Conservation (phyloP, 2,329 filamentous ascomycete species). For the Penicillium sp. region DNA sequence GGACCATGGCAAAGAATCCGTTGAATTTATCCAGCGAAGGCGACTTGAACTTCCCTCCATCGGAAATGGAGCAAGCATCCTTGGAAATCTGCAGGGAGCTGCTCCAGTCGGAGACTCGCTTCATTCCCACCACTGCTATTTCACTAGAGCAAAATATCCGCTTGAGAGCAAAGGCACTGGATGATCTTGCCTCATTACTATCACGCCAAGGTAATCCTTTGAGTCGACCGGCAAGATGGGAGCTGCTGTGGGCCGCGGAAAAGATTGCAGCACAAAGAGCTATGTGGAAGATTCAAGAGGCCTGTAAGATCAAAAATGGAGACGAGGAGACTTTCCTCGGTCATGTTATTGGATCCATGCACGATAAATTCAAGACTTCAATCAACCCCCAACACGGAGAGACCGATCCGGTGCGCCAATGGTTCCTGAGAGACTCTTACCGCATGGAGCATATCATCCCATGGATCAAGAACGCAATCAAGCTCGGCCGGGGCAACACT, state of each 20-base stretch:
- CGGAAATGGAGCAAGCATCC: conserved; percentile 75
- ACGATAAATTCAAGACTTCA: conserved; percentile 71
- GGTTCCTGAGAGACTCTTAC: conserved; percentile 76
- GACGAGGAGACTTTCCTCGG: conserved; percentile 69
- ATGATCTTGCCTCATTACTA: conserved; percentile 72
- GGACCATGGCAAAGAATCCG: conserved; percentile 77
- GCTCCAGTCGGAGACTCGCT: conserved; percentile 71
- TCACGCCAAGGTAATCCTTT: conserved; percentile 63
- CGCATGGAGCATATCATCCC: conserved; percentile 72
- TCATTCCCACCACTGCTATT: conserved; percentile 69
- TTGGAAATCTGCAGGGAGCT: conserved; percentile 78
- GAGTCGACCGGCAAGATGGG: conserved; percentile 70
- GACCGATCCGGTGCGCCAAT: conserved; percentile 77
- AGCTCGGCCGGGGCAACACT: conserved; percentile 65
- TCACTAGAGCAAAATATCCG: conserved; percentile 80
- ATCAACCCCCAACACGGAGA: conserved; percentile 66
- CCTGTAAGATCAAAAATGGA: conserved; percentile 58
- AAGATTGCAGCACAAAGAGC: conserved; percentile 77
- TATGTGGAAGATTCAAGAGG: conserved; percentile 80
- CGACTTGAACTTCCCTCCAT: conserved; percentile 64
- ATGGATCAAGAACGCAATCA: conserved; percentile 76
- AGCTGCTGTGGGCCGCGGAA: conserved; percentile 83
- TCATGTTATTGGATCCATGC: conserved; percentile 73
- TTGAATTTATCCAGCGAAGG: conserved; percentile 74
- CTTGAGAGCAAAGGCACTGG: conserved; percentile 69